Percentiles rank a stretch among this genome's conserved stretches.
Conservation (phyloP, 2,329 filamentous ascomycete genomes). For the Akanthomyces lecanii region DNA sequence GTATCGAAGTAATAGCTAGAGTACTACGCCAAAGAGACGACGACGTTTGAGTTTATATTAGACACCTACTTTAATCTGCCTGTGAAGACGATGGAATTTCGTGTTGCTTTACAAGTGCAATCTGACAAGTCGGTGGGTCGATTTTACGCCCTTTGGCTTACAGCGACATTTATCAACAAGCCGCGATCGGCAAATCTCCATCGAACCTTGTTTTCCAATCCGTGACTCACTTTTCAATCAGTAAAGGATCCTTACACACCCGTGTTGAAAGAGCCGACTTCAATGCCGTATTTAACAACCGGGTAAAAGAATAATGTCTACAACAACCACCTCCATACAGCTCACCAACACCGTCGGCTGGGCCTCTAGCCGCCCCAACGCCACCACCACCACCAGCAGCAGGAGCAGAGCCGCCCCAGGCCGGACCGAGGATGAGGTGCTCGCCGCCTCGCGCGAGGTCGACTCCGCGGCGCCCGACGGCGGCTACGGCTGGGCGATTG, state of each 20-base stretch:
- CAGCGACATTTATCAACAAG: not conserved
- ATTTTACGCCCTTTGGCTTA: not conserved
- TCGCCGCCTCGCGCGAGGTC: conserved; percentile 41
- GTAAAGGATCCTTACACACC: too few relatives aligned
- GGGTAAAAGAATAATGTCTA: not conserved
- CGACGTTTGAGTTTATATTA: too few relatives aligned
- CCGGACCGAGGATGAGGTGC: conserved; percentile 21
- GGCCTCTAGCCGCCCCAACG: conserved; percentile 1
- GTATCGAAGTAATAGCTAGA: too few relatives aligned
- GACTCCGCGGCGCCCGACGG: conserved; percentile 49
- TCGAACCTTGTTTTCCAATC: not conserved
- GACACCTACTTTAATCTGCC: too few relatives aligned
- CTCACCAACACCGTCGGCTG: conserved; percentile 7
- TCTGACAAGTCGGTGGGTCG: too few relatives aligned
- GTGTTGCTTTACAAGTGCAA: too few relatives aligned
- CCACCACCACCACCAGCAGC: not conserved
- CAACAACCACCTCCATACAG: conserved; percentile 11
- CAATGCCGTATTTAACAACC: not conserved
- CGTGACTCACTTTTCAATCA: not conserved
- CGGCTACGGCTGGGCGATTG: conserved; percentile 54
- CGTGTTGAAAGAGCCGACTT: not conserved
- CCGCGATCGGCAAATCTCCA: not conserved
- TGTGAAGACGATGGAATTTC: too few relatives aligned
- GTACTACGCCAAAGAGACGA: too few relatives aligned
- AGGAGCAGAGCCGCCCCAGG: not conserved